Conservation (phyloP, 1,284 basidiomycete species). For the Neonothopanus nambi region DNA sequence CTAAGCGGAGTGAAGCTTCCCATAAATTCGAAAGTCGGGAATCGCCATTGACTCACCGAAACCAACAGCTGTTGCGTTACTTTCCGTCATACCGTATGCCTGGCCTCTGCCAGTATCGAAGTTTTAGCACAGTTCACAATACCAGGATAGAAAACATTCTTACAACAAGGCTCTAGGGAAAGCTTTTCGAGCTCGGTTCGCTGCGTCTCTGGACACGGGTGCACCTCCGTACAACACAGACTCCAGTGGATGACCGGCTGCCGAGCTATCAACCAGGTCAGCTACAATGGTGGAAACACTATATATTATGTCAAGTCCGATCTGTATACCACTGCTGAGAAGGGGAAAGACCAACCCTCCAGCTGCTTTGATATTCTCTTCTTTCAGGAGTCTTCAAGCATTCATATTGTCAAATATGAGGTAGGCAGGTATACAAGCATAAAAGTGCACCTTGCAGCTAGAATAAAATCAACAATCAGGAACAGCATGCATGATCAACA, state of each 20-base stretch:
- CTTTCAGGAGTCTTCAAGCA: conserved; percentile 19
- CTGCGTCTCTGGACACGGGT: conserved; percentile 42
- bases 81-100: conserved; percentile 63
- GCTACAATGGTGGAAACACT: conserved; percentile 58
- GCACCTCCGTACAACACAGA: conserved; percentile 53
- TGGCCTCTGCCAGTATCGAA: conserved; percentile 40
- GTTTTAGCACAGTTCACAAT: background rate
- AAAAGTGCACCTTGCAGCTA: background rate
- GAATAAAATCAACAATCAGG: background rate
- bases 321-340: background rate
- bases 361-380: conserved; percentile 26
- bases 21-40: background rate
- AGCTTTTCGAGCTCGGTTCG: conserved; percentile 31
- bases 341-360: conserved; percentile 41
- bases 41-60: conserved; percentile 29
- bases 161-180: conserved; percentile 45
- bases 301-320: background rate
- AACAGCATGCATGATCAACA: background rate
- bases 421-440: background rate
- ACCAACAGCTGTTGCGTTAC: conserved; percentile 40
- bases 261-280: conserved; percentile 49
- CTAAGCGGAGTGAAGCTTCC: conserved; percentile 20
- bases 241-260: conserved; percentile 35
- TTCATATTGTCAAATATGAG: too few species aligned
- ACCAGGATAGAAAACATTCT: conserved; percentile 11